Base-by-base conservation (phyloP, 257 asterid species). In the Nicotiana benthamiana region DNA sequence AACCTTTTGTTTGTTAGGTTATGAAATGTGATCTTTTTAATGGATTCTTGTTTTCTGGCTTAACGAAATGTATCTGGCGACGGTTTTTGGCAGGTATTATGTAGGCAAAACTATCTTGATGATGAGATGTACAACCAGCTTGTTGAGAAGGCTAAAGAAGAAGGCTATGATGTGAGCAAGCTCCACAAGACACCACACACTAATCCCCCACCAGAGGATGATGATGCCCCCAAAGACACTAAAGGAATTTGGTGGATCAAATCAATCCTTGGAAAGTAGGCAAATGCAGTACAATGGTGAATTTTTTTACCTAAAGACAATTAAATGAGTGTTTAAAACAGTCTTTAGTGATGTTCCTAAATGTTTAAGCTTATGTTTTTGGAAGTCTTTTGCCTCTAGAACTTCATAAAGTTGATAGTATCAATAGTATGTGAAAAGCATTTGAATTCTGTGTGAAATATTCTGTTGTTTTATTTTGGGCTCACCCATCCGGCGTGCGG, bases 201-300 rank as follows among this genome's bases (percentile, higher is more conserved):
- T 0, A 90, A 89, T 2, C 84, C 84, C 27, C 94, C 97, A 0
- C 94, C 95, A 0, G 92, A 85, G 4, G 52, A 79, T 3, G 94
- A 89, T 5, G 87, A 62, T 2, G 63, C 89, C 4, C 89, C 89
- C 0, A 9, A 51, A 4, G 97, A 95, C 82, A 84, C 81, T 8
- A 91, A 87, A 81, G 98, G 98, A 6, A 54, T 91, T 34, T 93
- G 97, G 99, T 93, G 97, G 98, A 26, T 95, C 28, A 95, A 95
- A 83, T 95, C 98, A 68, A 20, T 95, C n/a, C 83, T 92, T 3
- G 97, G 93, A 20, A 93, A 86, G 75, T 93, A 79, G 75, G 30
- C 36, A 46, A 59, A 46, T 20, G 1, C 59, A 72, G 78, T 72
- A 22, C 22, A 46, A 24, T 46, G 60, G 60, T 16, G 26, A 11